Evolutionary conservation across 768 basidiomycete genomes (phyloP).

Genomic region (Russula lepida): DNA sequence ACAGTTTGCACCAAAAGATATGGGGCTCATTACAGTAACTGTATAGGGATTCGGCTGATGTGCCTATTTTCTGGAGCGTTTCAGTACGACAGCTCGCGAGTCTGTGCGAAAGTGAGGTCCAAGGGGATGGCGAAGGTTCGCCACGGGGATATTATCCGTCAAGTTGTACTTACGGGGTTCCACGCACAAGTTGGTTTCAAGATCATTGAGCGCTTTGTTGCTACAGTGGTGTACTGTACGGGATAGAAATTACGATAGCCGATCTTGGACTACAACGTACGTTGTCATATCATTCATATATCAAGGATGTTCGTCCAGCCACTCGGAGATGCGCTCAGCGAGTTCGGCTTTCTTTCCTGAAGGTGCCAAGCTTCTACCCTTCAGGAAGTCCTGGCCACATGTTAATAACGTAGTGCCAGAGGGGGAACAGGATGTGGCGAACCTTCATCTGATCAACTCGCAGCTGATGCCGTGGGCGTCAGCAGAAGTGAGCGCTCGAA

Average conservation of each 20-base stretch:
- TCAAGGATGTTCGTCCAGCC: conserved; percentile 38
- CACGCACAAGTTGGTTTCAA: not conserved
- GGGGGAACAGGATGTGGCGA: conserved; percentile 17
- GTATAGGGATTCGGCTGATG: not conserved
- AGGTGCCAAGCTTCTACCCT: conserved; percentile 48
- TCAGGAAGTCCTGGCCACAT: conserved; percentile 56
- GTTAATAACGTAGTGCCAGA: not conserved
- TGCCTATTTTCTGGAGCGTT: not conserved
- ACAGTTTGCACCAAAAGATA: not conserved
- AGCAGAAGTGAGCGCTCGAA: conserved; percentile 4
- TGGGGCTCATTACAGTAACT: not conserved
- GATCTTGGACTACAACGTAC: not conserved
- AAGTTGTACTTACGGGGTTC: not conserved
- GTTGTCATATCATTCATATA: not conserved
- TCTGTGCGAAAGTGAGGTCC: not conserved
- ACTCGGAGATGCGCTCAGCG: conserved; percentile 54
- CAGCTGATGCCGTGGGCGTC: conserved; percentile 37
- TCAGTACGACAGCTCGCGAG: not conserved
- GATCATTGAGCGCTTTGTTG: not conserved
- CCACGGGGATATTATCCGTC: not conserved
- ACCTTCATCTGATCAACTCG: conserved; percentile 77
- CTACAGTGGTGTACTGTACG: not conserved
- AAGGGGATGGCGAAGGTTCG: not conserved
- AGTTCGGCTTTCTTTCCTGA: conserved; percentile 71
- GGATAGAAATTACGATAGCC: not conserved